Evolutionary conservation across 177 flowering plant species (phyloP).

Genomic region (Vitis hybrid): DNA sequence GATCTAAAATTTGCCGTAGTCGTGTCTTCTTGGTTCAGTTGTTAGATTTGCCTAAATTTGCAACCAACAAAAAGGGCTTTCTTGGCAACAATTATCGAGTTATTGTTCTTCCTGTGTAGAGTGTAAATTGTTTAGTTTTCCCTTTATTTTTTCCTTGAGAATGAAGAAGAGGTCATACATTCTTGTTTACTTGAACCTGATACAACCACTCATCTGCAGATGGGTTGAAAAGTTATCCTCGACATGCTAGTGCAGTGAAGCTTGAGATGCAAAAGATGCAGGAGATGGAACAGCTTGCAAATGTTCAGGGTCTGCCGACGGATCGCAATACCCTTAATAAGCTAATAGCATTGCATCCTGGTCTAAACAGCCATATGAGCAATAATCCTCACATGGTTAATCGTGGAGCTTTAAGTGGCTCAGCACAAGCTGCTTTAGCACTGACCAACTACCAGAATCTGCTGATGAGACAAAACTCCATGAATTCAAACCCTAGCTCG

Average conservation of each 20-base stretch:
- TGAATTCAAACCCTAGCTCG: conserved; percentile 54
- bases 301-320: conserved; percentile 58
- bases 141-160: neutral
- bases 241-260: conserved; percentile 55
- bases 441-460: conserved; percentile 69
- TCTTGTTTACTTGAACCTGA: conserved; percentile 1
- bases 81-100: no score
- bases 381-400: conserved; percentile 42
- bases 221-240: conserved; percentile 82
- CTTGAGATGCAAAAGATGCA: conserved; percentile 74
- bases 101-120: no score
- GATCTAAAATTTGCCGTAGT: neutral
- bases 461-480: conserved; percentile 68
- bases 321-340: conserved; percentile 61
- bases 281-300: conserved; percentile 70
- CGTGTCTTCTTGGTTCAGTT: no score
- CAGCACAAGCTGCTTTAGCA: conserved; percentile 61
- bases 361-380: conserved; percentile 42
- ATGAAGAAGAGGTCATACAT: no score
- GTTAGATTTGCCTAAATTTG: no score
- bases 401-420: conserved; percentile 52
- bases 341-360: conserved; percentile 65
- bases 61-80: no score
- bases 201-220: conserved; percentile 48
- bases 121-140: no score